Evolutionary conservation across 805 yeast species (phyloP).

Genomic region (Lachancea meyersii): DNA sequence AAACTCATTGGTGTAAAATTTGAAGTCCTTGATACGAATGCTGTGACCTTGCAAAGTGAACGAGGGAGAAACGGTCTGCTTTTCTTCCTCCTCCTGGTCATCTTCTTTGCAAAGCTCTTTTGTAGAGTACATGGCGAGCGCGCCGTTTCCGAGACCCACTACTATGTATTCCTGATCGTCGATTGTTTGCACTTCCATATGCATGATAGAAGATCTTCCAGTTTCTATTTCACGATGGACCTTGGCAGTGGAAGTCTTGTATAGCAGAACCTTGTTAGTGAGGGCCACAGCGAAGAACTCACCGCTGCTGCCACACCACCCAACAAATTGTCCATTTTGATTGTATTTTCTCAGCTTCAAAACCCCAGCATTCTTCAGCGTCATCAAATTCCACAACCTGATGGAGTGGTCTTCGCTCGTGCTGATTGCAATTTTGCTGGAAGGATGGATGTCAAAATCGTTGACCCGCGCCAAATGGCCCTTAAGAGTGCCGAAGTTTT

Average conservation of each 20-base stretch:
- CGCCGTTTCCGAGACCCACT: slow-evolving; percentile 67
- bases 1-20: slow-evolving; percentile 42
- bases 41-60: slow-evolving; percentile 75
- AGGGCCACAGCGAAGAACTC: slow-evolving; percentile 71
- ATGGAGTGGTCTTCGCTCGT: slow-evolving; percentile 82
- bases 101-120: slow-evolving; percentile 30
- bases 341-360: slow-evolving; percentile 66
- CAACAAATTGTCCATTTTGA: slow-evolving; percentile 57
- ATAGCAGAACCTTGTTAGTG: slow-evolving; percentile 56
- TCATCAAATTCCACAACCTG: slow-evolving; percentile 93
- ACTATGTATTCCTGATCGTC: slow-evolving; percentile 51
- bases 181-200: slow-evolving; percentile 46
- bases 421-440: slow-evolving; percentile 83
- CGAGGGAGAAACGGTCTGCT: slow-evolving; percentile 37
- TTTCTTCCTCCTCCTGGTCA: slow-evolving; percentile 26
- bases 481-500: slow-evolving; percentile 75
- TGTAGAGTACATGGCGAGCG: slow-evolving; percentile 50
- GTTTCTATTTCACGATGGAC: slow-evolving; percentile 48
- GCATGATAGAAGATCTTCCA: slow-evolving; percentile 54
- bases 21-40: slow-evolving; percentile 75
- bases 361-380: slow-evolving; percentile 85
- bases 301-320: slow-evolving; percentile 63
- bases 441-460: slow-evolving; percentile 83
- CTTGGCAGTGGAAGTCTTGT: slow-evolving; percentile 56
- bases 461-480: slow-evolving; percentile 83